Evolutionary conservation across 345 rosid genomes (phyloP).

Genomic region (Populus ilicifolia): DNA sequence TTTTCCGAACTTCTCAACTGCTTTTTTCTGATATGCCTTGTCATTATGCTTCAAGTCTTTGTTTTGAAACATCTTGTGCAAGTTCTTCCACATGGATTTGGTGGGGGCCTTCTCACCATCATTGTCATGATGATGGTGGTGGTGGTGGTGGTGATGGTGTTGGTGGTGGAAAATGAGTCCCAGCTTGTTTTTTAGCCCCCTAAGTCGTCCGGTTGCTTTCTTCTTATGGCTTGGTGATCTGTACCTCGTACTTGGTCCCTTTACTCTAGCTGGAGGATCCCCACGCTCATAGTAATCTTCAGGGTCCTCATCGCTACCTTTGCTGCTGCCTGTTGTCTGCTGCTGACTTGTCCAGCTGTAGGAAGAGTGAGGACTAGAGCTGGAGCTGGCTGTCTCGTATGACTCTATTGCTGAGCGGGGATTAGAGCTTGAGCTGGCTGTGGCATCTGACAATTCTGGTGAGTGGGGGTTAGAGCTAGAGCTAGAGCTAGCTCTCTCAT

Average conservation of each 20-base stretch:
- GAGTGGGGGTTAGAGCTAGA: not conserved
- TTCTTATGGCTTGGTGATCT: not conserved
- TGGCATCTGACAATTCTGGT: too few relatives aligned
- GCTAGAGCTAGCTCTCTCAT: not conserved
- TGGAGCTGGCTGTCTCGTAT: too few relatives aligned
- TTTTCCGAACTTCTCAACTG: conserved; percentile 20
- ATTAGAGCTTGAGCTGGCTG: too few relatives aligned
- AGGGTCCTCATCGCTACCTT: not conserved
- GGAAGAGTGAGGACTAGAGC: not conserved
- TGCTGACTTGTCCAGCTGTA: not conserved
- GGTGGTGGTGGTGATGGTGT: conserved; percentile 61
- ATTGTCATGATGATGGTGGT: conserved; percentile 1
- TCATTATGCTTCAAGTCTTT: conserved; percentile 7
- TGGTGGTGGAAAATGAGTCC: conserved; percentile 60
- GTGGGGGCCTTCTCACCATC: not conserved
- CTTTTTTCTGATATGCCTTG: conserved; percentile 12
- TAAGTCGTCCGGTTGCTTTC: conserved; percentile 35
- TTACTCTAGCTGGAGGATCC: not conserved
- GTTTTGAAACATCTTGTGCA: conserved; percentile 24
- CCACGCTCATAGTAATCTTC: not conserved
- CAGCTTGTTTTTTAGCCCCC: conserved; percentile 50
- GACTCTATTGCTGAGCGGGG: too few relatives aligned
- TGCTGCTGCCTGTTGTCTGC: not conserved
- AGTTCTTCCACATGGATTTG: conserved; percentile 39
- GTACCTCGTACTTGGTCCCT: not conserved